Evolutionary conservation across 2,329 filamentous ascomycete genomes (phyloP), one percentile per base, ranked within the genome.

Genomic region (Claviceps sp.): DNA sequence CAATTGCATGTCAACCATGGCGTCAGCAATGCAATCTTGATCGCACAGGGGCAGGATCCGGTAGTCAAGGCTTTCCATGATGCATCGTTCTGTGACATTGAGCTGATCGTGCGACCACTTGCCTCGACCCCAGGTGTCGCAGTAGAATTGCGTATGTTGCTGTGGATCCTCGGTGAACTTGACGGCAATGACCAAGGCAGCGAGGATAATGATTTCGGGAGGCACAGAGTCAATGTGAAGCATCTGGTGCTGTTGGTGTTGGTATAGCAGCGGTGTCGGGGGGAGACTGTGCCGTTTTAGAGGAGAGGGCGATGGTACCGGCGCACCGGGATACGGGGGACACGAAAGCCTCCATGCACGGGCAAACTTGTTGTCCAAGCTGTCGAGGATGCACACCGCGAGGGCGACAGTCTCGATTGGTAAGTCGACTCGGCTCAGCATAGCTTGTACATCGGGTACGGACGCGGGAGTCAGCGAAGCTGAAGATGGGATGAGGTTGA

Each of bases 371-470:
- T 74, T 73, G 64, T 78, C 76, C 55, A 85, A 71, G 42, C 79
- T 80, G 61, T 85, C 82, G 57, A 85, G 72, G 48, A 85, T 78
- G 69, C 79, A 83, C 40, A 82, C 79, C 38, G 80, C 80, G 39
- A 85, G 69, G 45, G 81, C 81, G 46, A 85, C 70, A 23, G 75
- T 79, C 60, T 83, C 78, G 60, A 80, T 71, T 3, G 79, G 75
- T 26, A 84, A 68, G 50, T 73, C 67, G 52, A 80, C 75, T 55
- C 78, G 75, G 52, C 70, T 71, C 52, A 85, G 71, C 56, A 85
- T 76, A 46, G 73, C 71, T 62, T 84, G 81, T 22, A 84, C 76
- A 47, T 79, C 68, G 38, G 75, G 66, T 34, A 81, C 71, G 1
- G 79, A 84, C 3, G 82, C 73, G 1, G 70, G 69, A 53, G 74